Base-by-base conservation (phyloP, 116 monocot genomes). In the Trichopus zeylanicus region DNA sequence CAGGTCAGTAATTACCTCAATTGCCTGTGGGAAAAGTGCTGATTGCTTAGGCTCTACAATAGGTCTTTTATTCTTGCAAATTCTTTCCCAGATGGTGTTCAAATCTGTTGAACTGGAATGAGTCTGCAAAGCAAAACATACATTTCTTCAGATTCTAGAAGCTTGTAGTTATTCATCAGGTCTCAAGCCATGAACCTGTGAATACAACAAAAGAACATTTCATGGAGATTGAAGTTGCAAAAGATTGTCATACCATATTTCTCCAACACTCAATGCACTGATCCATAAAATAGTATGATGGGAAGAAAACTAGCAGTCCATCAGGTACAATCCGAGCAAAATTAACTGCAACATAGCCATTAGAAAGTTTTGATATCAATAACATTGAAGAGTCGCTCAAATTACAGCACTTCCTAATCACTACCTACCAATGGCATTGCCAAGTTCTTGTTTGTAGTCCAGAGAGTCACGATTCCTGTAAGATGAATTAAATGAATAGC, bases 281-380 rank as follows among this genome's bases (percentile, higher is more conserved):
- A 54, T 91, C 82, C 97, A 97, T 87, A 73, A 97, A 70, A 70
- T 81, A 90, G 68, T 97, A 97, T 39, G 97, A 97, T 6, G 97
- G 84, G 37, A 97, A 97, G 68, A 97, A 97, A 26, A 97, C 87
- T 37, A 97, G 91, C 34, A 97, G 62, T 48, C 97, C 91, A 87
- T 87, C 91, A 56, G 97, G 91, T 56, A 95, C 87, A 73, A 91
- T 79, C 61, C 91, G 75, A 56, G 97, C 70, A 79, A 90, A 95
- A 81, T 95, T 95, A 31, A 89, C 95, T 95, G 81, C 70, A 77
- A 30, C 34, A 58, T 27, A 32, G 8, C 8, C 29, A 65, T 26
- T 57, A 21, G 77, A 48, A 62, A 30, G 27, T 30, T 42, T n/a
- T 42, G 18, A 42, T 16, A 42, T 42, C 42, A 10, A 42, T 13